Percentiles rank a stretch among this genome's conserved stretches.
These are phyloP conservation scores for Kluyveromyces starmeri DNA, from an alignment of 805 yeast species.

Conservation along the genomic window DNA sequence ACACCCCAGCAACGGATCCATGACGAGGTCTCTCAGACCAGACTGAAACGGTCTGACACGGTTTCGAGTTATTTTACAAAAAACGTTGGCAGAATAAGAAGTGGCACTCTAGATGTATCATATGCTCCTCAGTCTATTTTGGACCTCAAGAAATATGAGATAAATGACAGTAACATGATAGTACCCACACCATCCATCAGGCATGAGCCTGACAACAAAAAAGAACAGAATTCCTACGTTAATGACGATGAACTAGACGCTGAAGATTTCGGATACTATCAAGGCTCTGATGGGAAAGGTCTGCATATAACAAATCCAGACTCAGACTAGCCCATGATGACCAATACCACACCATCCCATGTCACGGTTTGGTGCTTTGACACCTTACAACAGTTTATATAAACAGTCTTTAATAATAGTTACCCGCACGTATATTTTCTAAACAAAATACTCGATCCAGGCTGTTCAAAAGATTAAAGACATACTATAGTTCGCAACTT, in stretches of 20 bases:
- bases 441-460: no score
- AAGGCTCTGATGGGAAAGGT: slow-evolving; percentile 13
- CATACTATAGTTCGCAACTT: no score
- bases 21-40: not conserved
- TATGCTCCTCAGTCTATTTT: slow-evolving; percentile 7
- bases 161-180: not conserved
- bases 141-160: slow-evolving; percentile 1
- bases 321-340: slow-evolving; percentile 11
- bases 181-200: not conserved
- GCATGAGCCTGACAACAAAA: no score
- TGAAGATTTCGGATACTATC: slow-evolving; percentile 5
- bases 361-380: no score
- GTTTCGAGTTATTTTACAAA: slow-evolving; percentile 28
- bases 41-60: slow-evolving; percentile 20
- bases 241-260: slow-evolving; percentile 7
- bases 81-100: slow-evolving; percentile 19
- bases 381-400: no score
- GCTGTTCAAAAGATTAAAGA: no score
- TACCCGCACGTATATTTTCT: no score
- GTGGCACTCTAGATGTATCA: slow-evolving; percentile 21
- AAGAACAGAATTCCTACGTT: no score
- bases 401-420: no score
- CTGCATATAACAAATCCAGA: slow-evolving; percentile 27
- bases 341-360: no score
- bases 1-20: not conserved